Conservation (phyloP, 352 stramenopile genomes). For the Phytopythium helicoides region DNA sequence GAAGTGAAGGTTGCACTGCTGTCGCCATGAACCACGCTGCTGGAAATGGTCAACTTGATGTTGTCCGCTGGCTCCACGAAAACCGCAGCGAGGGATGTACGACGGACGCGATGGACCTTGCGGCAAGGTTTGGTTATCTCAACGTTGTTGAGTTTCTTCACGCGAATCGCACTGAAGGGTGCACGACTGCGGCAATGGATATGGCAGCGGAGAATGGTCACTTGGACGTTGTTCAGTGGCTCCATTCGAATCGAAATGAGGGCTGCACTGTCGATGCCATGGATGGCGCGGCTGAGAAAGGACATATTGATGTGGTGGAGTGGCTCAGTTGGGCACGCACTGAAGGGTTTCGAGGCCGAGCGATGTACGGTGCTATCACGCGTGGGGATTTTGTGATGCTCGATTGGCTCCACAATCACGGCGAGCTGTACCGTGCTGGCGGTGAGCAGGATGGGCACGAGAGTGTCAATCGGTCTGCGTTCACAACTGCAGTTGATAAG, state of each 20-base stretch:
- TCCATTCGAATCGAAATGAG: slow-evolving; percentile 28
- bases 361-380: slow-evolving; percentile 12
- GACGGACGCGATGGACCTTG: slow-evolving; percentile 22
- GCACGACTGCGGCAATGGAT: slow-evolving; percentile 32
- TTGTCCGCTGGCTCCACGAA: slow-evolving; percentile 23
- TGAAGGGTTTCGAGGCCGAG: slow-evolving; percentile 16
- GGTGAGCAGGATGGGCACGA: neutral
- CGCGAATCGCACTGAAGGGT: slow-evolving; percentile 16
- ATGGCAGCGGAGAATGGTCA: slow-evolving; percentile 23
- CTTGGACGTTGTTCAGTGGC: slow-evolving; percentile 22
- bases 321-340: slow-evolving; percentile 16
- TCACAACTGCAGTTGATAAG: slow-evolving; percentile 16
- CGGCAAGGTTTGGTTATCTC: slow-evolving; percentile 21
- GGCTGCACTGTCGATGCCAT: slow-evolving; percentile 28
- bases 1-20: slow-evolving; percentile 26
- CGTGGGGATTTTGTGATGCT: slow-evolving; percentile 21
- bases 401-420: slow-evolving; percentile 14
- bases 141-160: slow-evolving; percentile 27
- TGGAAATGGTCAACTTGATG: slow-evolving; percentile 22
- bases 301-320: slow-evolving; percentile 23
- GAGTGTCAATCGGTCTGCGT: slow-evolving; percentile 6
- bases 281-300: slow-evolving; percentile 18
- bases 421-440: neutral
- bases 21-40: slow-evolving; percentile 20
- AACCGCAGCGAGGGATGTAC: slow-evolving; percentile 26